Percentiles rank a stretch among this genome's conserved stretches.
Conservation (phyloP, 139 green algal species). For the Chlamydomonas asymmetrica region DNA sequence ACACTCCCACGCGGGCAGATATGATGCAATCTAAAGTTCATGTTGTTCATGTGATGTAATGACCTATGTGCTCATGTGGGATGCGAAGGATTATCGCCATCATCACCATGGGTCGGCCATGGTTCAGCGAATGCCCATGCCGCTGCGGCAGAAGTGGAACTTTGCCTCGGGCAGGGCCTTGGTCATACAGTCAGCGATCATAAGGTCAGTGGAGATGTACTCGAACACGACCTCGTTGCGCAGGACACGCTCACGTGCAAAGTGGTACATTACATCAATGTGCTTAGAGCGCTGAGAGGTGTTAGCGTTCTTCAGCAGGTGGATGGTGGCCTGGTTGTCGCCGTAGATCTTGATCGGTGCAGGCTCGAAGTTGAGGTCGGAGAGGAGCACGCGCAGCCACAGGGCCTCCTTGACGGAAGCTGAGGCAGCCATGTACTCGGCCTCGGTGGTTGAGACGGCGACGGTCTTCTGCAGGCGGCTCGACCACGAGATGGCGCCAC, state of each 20-base stretch:
- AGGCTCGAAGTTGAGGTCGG: conserved; percentile 17
- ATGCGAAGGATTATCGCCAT: too few relatives aligned
- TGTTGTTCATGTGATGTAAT: too few relatives aligned
- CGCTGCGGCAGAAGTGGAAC: conserved; percentile 7
- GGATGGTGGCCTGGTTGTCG: conserved; percentile 47
- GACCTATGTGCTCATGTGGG: too few relatives aligned
- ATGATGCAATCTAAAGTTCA: too few relatives aligned
- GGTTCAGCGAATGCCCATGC: too few relatives aligned
- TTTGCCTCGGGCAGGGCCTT: conserved; percentile 30
- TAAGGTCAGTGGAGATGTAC: conserved; percentile 18
- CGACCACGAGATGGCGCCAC: conserved; percentile 43
- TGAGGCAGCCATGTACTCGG: conserved; percentile 52
- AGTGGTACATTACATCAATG: conserved; percentile 44
- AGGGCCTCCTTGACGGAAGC: conserved; percentile 47
- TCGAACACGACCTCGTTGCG: conserved; percentile 20
- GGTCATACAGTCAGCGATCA: conserved; percentile 35
- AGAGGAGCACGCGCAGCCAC: conserved; percentile 39
- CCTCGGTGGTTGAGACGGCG: conserved; percentile 44
- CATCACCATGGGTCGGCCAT: too few relatives aligned
- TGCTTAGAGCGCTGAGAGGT: conserved; percentile 40
- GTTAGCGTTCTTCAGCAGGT: conserved; percentile 31
- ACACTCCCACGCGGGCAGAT: too few relatives aligned
- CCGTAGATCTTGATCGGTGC: conserved; percentile 5
- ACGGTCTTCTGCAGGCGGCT: conserved; percentile 51
- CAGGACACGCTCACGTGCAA: conserved; percentile 27